Percentiles rank a stretch among this genome's conserved stretches.
Conservation (phyloP, 2,329 filamentous ascomycete genomes). For the Clonostachys rhizophaga region DNA sequence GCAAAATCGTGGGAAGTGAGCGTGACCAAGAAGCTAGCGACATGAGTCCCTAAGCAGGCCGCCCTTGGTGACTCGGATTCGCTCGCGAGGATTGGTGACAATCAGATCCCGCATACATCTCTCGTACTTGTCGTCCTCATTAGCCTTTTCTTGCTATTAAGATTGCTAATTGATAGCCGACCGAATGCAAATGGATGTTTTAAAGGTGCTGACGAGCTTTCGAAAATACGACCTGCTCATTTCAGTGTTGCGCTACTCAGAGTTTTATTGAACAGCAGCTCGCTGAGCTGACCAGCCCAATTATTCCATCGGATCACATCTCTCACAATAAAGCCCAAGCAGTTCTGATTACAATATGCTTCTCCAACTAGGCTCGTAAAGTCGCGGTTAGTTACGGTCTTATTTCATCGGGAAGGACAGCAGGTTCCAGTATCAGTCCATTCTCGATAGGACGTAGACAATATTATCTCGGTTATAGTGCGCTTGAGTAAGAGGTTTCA, state of each 20-base stretch:
- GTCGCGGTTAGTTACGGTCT: slow-evolving; percentile 4
- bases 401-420: slow-evolving; percentile 15
- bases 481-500: slow-evolving; percentile 16
- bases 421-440: slow-evolving; percentile 30
- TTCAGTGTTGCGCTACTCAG: slow-evolving; percentile 7
- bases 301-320: slow-evolving; percentile 23
- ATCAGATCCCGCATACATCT: slow-evolving; percentile 13
- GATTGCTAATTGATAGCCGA: slow-evolving; percentile 6
- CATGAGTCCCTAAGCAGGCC: slow-evolving; percentile 22
- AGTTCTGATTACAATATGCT: slow-evolving; percentile 18
- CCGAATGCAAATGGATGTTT: slow-evolving; percentile 1
- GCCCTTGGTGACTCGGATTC: slow-evolving; percentile 26
- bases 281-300: slow-evolving; percentile 20
- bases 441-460: slow-evolving; percentile 23
- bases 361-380: slow-evolving; percentile 11
- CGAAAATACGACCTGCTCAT: slow-evolving; percentile 4
- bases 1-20: slow-evolving; percentile 7
- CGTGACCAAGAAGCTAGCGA: slow-evolving; percentile 23
- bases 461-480: slow-evolving; percentile 24
- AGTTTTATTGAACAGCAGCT: slow-evolving; percentile 5
- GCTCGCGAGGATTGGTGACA: slow-evolving; percentile 19
- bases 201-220: slow-evolving; percentile 3
- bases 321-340: slow-evolving; percentile 15
- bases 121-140: slow-evolving; percentile 7
- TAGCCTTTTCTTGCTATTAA: slow-evolving; percentile 5